A percentile compares a stretch with the other conserved stretches of the same genome.
Evolutionary conservation across 2,329 filamentous ascomycete genomes (phyloP).

Genomic region (Trichoderma pleuroti): DNA sequence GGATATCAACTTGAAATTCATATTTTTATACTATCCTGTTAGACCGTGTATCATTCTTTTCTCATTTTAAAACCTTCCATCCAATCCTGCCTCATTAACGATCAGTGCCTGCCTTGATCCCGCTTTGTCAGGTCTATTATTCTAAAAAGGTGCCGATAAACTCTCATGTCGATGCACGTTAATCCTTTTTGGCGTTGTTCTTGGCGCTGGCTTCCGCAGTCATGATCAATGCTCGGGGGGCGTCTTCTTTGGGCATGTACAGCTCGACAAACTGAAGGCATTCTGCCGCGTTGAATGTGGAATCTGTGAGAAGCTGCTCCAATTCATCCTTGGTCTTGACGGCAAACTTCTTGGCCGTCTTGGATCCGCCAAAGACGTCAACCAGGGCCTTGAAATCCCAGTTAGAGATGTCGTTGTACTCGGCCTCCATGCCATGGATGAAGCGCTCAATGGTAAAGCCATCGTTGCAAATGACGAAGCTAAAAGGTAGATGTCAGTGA

Average conservation of each 20-base stretch:
- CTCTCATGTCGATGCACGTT: background rate
- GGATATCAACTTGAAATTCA: background rate
- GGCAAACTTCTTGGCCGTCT: conserved; percentile 59
- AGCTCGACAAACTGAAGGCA: conserved; percentile 72
- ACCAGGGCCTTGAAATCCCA: conserved; percentile 73
- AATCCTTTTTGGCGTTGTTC: conserved; percentile 52
- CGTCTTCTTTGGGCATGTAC: conserved; percentile 76
- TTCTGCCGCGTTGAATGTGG: conserved; percentile 57
- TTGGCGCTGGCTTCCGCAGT: conserved; percentile 69
- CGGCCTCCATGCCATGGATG: conserved; percentile 77
- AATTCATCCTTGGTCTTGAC: conserved; percentile 68
- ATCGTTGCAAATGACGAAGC: conserved; percentile 81
- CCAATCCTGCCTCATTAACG: background rate
- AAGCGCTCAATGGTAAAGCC: conserved; percentile 87
- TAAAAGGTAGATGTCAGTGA: conserved; percentile 30
- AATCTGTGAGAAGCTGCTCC: conserved; percentile 59
- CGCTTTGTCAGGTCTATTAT: background rate
- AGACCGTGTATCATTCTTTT: background rate
- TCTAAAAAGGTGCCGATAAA: background rate
- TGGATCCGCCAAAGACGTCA: conserved; percentile 62
- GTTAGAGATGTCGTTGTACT: conserved; percentile 74
- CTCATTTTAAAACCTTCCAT: background rate
- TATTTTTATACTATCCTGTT: background rate
- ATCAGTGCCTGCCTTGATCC: background rate
- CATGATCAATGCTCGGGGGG: conserved; percentile 64